These are phyloP conservation scores for Sugiyamaella sp. DNA, from an alignment of 1,139 yeast species.

Conservation along the genomic window DNA sequence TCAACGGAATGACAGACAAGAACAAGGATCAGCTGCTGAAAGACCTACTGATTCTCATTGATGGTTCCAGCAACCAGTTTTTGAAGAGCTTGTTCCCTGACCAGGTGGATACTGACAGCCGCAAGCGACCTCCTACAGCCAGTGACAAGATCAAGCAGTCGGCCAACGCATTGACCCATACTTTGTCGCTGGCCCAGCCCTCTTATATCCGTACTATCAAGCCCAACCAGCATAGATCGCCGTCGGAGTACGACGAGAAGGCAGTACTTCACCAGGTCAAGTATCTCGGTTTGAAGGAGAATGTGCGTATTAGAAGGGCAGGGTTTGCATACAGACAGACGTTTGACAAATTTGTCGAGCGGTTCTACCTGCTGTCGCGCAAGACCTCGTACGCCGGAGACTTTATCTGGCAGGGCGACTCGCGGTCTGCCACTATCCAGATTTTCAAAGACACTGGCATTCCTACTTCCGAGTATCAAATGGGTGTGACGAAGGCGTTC, in stretches of 20 bases:
- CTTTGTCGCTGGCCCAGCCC: conserved; percentile 87
- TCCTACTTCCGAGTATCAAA: conserved; percentile 79
- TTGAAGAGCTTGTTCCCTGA: conserved; percentile 75
- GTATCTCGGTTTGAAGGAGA: conserved; percentile 94
- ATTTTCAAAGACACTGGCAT: conserved; percentile 81
- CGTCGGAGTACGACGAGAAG: conserved; percentile 83
- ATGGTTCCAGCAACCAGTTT: conserved; percentile 71
- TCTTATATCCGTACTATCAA: conserved; percentile 97
- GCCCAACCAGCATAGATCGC: conserved; percentile 92
- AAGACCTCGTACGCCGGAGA: conserved; percentile 98
- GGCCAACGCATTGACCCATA: conserved; percentile 89
- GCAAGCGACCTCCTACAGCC: conserved; percentile 88
- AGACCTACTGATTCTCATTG: conserved; percentile 78
- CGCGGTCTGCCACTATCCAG: conserved; percentile 74
- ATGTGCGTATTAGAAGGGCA: conserved; percentile 96
- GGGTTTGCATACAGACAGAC: conserved; percentile 99
- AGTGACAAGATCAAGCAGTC: conserved; percentile 91
- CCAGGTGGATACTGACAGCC: conserved; percentile 66
- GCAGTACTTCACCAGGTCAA: conserved; percentile 96
- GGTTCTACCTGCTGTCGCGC: conserved; percentile 86
- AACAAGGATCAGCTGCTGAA: conserved; percentile 93
- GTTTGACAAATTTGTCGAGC: conserved; percentile 94
- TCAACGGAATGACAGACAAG: conserved; percentile 91
- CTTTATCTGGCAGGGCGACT: conserved; percentile 91
- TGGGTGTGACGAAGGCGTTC: conserved; percentile 94